Base-by-base conservation (phyloP, 208 protist species). In the Leishmania tarentolae region DNA sequence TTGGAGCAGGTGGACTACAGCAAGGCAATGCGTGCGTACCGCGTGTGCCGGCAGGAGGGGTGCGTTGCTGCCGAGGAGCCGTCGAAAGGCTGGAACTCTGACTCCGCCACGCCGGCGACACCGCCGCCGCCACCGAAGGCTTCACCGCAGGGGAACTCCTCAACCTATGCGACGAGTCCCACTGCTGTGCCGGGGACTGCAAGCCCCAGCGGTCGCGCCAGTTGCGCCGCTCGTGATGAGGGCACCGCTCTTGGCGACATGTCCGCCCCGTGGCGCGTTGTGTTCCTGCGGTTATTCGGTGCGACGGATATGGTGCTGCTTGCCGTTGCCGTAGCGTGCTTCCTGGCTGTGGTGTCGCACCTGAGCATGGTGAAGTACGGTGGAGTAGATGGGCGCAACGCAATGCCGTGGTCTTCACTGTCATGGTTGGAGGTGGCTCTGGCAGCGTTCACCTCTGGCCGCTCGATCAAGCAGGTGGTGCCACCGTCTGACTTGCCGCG, bases 11-110 rank as follows among this genome's bases (percentile, higher is more conserved):
- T 90, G 21, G 89, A 93, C 78, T 93, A 95, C 85, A 92, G 92
- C 79, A 88, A 93, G 42, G 87, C 85, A n/a, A 90, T 97, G 84
- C 91, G 94, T 0, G 88, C 82, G 13, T 97, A 97, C 59, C 85
- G 90, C 6, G 85, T 97, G 50, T 90, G 84, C 46, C 83, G 90
- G 9, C 85, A 89, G 75, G 79, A 85, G 35, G 84, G 79, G 4
- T 53, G 63, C 59, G 19, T 42, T 52, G 53, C 24, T 6, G 35
- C 59, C 15, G 53, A 84, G 42, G 50, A 80, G 47, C 37, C 19
- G 9, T 37, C 31, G 52, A 40, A 61, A 13, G 57, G 24, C 37
- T 35, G 31, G 28, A 40, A 37, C 35, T 40, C 63, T 66, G 28
- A 42, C 52, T 28, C 57, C 17, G 15, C 72, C 11, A 35, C 8